Base-by-base conservation (phyloP, 306 rosid genomes). In the Nissolia schottii region DNA sequence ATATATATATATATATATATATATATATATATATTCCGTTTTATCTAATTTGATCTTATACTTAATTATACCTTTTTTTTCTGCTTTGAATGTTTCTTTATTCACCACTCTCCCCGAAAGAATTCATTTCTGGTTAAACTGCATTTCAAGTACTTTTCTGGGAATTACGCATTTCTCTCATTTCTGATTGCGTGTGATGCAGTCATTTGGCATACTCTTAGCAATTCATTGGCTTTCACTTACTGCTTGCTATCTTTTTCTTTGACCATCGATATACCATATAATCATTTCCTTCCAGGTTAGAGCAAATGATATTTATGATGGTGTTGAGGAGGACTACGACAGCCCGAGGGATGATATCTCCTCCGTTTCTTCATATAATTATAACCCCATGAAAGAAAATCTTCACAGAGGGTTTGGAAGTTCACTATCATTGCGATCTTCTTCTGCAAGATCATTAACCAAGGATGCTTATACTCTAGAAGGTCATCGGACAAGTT, bases 341-440 rank as follows among this genome's bases (percentile, higher is more conserved):
- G 97, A 91, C 59, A 91, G 99, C 89, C 87, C 97, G 31, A 91
- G 85, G 77, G 99, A 95, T 80, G 99, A 95, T 74, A 73, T 87
- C 64, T 91, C 96, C 20, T 95, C 99, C 20, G 96, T 95, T 75
- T 91, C 99, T n/a, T 95, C 99, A 5, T 95, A 83, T 87, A 95
- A 82, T 46, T 95, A 84, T 87, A 95, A 82, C 49, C 96, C 93
- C 31, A 70, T 73, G 79, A 94, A 79, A 85, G 97, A 86, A 63
- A 79, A 77, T 64, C 24, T 90, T 40, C 77, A 81, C 71, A 89
- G 87, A 89, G 82, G 88, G 75, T 87, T 89, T 67, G 97, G 89
- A 77, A 91, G 97, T 85, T 89, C 93, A 15, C 60, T 85, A 1
- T 95, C 99, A 56, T 79, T 95, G 80, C 96, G 82, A 53, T 92